Base-by-base conservation (phyloP, 106 monocot genomes). In the Dendrobium huoshanense region DNA sequence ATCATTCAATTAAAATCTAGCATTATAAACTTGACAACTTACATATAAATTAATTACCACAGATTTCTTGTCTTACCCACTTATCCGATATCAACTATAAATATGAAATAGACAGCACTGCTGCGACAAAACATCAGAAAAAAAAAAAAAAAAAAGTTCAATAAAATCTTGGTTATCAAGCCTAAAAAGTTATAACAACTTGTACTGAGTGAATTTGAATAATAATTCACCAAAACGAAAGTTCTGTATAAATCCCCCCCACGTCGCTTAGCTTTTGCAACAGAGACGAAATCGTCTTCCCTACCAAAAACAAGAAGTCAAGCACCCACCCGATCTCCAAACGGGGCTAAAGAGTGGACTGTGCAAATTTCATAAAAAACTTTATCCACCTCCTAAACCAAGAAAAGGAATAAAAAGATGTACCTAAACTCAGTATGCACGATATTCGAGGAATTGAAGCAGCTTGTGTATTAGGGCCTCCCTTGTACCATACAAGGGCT, bases 391-490 rank as follows among this genome's bases (percentile, higher is more conserved):
- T 8, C 68, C 11, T 33, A 70, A 70, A 3, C 68, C 19, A 70
- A 33, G 1, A 27, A 70, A 70, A 9, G 33, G 13, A 70, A 33
- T 33, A 33, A 13, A 33, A 70, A 70, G 2, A 18, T 1, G 2
- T 1, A 33, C 3, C 0, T 10, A 33, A 33, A 41, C 72, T 91
- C 78, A 94, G 75, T 75, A 83, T 11, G 94, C 97, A 74, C 80
- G 81, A 61, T 88, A 98, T 10, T 91, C 87, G 40, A 94, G 67
- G 77, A 94, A 98, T n/a, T 88, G 87, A 16, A 40, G 15, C 59
- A 98, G 55, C 81, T 98, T 98, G 80, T 89, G 90, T 79, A 88
- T 84, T 81, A 98, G 90, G 49, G 89, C 77, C 40, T 91, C 91
- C 1, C 80, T 75, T 3, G 92, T 86, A 70, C 95, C 88, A 67